Conservation (phyloP, 2,329 filamentous ascomycete species). For the Diaporthe sp. region DNA sequence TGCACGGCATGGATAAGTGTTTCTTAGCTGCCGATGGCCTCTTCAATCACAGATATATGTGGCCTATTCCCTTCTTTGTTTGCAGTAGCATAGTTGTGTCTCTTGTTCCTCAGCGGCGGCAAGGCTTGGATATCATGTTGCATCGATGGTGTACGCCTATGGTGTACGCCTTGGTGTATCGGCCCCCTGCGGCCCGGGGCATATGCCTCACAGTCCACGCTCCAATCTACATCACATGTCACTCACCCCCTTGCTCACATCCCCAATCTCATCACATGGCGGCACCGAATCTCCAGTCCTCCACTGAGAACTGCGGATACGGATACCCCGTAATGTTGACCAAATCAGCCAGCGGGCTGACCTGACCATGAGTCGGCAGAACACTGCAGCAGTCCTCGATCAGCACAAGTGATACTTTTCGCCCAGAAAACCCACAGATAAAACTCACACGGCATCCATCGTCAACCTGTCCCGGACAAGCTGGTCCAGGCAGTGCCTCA, state of each 20-base stretch:
- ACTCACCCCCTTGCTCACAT: background rate
- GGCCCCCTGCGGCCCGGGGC: accelerated
- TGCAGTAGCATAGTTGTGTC: no score
- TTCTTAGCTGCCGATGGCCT: no score
- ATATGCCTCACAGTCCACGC: no score
- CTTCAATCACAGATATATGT: no score
- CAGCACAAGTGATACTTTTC: background rate
- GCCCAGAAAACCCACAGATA: background rate
- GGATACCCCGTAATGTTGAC: background rate
- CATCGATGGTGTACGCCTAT: no score
- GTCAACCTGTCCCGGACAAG: background rate
- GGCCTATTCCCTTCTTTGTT: no score
- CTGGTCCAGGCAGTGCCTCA: background rate
- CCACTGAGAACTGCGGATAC: background rate
- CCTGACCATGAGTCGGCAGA: background rate
- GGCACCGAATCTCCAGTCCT: background rate
- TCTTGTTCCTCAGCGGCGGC: no score
- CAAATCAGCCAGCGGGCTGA: background rate
- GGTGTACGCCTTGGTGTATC: no score
- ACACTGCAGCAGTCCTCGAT: background rate
- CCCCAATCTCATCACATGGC: background rate
- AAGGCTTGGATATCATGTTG: no score
- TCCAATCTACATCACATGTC: background rate
- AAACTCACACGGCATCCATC: background rate
- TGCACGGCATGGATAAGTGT: no score